A percentile compares a stretch with the other conserved stretches of the same genome.
These are phyloP conservation scores for Fusarium drepaniforme DNA, from an alignment of 2,329 filamentous ascomycete species.

Conservation along the genomic window DNA sequence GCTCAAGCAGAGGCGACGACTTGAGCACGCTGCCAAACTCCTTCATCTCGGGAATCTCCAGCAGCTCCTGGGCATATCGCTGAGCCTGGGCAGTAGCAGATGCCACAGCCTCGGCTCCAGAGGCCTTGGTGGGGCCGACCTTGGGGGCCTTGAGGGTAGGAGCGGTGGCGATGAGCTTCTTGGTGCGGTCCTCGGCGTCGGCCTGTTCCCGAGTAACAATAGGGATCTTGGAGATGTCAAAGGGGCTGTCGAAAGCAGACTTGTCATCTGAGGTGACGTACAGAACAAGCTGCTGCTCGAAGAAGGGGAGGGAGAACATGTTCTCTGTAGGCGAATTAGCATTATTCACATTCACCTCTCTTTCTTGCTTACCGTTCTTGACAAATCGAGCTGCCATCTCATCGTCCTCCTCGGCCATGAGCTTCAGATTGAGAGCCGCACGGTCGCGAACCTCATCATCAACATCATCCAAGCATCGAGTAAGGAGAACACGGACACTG, in stretches of 20 bases:
- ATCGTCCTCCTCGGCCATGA: slow-evolving; percentile 94
- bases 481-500: slow-evolving; percentile 92
- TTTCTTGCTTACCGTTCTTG: slow-evolving; percentile 78
- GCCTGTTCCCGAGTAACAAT: slow-evolving; percentile 96
- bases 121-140: slow-evolving; percentile 79
- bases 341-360: neutral
- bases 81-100: slow-evolving; percentile 85
- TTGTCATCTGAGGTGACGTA: slow-evolving; percentile 96
- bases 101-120: slow-evolving; percentile 80
- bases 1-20: slow-evolving; percentile 85
- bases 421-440: slow-evolving; percentile 88
- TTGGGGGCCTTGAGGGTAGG: slow-evolving; percentile 95
- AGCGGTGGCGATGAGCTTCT: slow-evolving; percentile 94
- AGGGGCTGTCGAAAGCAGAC: slow-evolving; percentile 84
- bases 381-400: slow-evolving; percentile 89
- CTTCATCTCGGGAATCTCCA: slow-evolving; percentile 90
- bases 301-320: slow-evolving; percentile 93
- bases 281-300: slow-evolving; percentile 97
- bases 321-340: slow-evolving; percentile 70
- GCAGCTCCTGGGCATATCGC: slow-evolving; percentile 88
- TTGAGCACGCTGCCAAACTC: slow-evolving; percentile 93
- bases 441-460: slow-evolving; percentile 98
- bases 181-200: slow-evolving; percentile 93
- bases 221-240: slow-evolving; percentile 91
- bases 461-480: slow-evolving; percentile 93